Base-by-base conservation (phyloP, 2,329 filamentous ascomycete species). In the Penicillium sp. region DNA sequence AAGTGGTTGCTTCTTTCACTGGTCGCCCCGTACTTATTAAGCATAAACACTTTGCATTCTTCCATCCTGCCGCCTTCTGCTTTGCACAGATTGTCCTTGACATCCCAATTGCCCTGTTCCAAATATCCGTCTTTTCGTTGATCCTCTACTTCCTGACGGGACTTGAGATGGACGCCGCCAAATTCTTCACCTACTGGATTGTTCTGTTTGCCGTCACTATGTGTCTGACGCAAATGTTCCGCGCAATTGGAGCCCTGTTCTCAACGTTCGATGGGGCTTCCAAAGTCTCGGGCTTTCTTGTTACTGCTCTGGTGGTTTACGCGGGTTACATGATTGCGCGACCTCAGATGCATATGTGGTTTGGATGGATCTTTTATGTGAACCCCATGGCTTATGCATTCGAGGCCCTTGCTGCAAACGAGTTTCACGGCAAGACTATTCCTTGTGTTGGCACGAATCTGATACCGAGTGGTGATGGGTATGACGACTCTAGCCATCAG, bases 1-100 rank as follows among this genome's bases (percentile, higher is more conserved):
- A 94, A 72, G 81, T 92, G 30, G 90, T 90, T 82, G 90, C 89
- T 64, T 89, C 90, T n/a, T 87, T 92, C 35, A 85, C 85, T 56
- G 88, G 90, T 5, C 84, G 91, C 46, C 82, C 83, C 3, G 86
- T 93, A 23, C 90, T 83, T 64, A 89, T 76, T 78, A 86, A 86
- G 19, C 87, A 89, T 64, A 83, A 86, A 58, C 83, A 86, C 21
- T 89, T 87, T 69, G 86, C 86, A 0, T 88, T 89, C 72, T 88
- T 88, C 64, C 79, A 85, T 13, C 87, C 87, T 0, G 85, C 84
- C 29, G 86, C 87, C 47, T 85, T 88, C 38, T 81, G 78, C 23
- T 74, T 84, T 79, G 89, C 79, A 68, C 79, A 85, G 53, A 83
- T 88, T 0, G 63, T 88, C 5, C 79, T 83, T 19, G 87, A 89